Evolutionary conservation across 345 rosid genomes (phyloP).

Genomic region (Salix purpurea): DNA sequence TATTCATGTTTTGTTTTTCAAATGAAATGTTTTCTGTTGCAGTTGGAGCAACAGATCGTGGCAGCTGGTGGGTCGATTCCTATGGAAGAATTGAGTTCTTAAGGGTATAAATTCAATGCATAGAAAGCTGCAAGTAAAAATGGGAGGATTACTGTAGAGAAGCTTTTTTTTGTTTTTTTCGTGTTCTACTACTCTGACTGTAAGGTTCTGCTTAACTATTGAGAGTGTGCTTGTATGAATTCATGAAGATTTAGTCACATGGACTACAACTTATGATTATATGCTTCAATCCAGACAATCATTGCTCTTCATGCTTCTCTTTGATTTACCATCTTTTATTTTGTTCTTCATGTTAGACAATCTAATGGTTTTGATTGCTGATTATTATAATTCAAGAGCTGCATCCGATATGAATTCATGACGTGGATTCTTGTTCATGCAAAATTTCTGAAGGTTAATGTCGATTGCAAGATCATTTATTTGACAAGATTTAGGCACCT

Average conservation of each 20-base stretch:
- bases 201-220: conserved; percentile 17
- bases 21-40: conserved; percentile 15
- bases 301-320: background rate
- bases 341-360: background rate
- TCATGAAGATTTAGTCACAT: conserved; percentile 4
- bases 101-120: conserved; percentile 8
- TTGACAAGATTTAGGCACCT: background rate
- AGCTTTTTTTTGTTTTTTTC: conserved; percentile 3
- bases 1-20: background rate
- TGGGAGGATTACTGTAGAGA: conserved; percentile 18
- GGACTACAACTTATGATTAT: conserved; percentile 13
- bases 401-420: background rate
- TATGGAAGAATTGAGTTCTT: conserved; percentile 43
- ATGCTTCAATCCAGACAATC: background rate
- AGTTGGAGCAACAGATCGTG: conserved; percentile 89
- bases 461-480: background rate
- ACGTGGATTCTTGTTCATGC: background rate
- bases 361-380: background rate
- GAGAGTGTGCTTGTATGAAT: conserved; percentile 24
- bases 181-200: conserved; percentile 3
- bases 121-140: conserved; percentile 1
- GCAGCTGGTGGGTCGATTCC: conserved; percentile 85
- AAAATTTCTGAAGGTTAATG: background rate
- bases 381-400: background rate
- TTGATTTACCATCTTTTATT: too few relatives aligned